Evolutionary conservation across 306 rosid genomes (phyloP), one percentile per base, ranked within the genome.

Genomic region (Vigna trinervia): DNA sequence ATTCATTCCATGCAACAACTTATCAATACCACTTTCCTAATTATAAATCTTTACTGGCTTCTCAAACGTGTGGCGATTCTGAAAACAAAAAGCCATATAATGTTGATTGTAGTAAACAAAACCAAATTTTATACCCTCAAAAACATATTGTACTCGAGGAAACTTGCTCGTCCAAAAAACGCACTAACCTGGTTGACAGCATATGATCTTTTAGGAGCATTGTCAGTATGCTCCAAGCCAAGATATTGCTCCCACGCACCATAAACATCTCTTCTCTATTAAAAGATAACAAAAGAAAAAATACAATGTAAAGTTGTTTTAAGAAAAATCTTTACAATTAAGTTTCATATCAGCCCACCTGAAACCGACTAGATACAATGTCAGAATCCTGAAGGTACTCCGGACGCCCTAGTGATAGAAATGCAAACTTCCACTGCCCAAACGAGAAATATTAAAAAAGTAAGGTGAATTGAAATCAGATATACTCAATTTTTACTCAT

Each of bases 241-340:
- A 92, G 96, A 87, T 90, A 92, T 69, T 89, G 97, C 87, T 92
- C 97, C 97, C 97, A 92, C 47, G 96, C 96, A 82, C 96, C 94
- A 69, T 92, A 92, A 77, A 92, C 96, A 75, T 92, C 96, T 80
- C 97, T 88, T 87, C 96, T 87, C 97, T 92, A 65, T 68, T 20
- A 79, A 48, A 77, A n/a, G 72, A 38, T 15, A 72, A 43, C 67
- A 71, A 6, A 32, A 30, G 0, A 30, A 61, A 51, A 56, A 70
- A 30, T 13, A 43, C 30, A 46, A 38, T 6, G 7, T 10, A 11
- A 71, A 28, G 68, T 50, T 22, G 53, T 23, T 36, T 32, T 6
- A 50, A 5, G 17, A 32, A 62, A 67, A 46, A 48, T 11, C 52
- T 17, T 74, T 53, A 61, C 34, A 8, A 13, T 73, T 12, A 81